Base-by-base conservation (phyloP, 345 rosid genomes). In the Atalantia buxifolia region DNA sequence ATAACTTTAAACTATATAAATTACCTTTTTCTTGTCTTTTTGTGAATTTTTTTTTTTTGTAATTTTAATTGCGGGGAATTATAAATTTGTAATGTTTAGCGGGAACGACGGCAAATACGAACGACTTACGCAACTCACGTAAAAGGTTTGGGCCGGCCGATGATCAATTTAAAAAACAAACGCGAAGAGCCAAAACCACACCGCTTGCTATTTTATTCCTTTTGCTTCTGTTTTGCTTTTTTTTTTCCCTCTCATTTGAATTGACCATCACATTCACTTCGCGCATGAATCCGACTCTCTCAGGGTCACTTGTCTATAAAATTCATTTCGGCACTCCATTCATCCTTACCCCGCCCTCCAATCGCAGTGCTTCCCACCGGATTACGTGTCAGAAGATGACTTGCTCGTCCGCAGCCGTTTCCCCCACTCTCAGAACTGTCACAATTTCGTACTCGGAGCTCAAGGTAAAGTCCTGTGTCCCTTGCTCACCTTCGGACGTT, bases 401-500 rank as follows among this genome's bases (percentile, higher is more conserved):
- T 65, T 81, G 73, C 77, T 80, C 85, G 42, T 66, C 89, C 21
- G 75, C 81, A 63, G 66, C 85, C 71, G 67, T 73, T 80, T 76
- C 81, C 22, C 92, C 90, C n/a, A 86, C 91, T 16, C 85, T 88
- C 79, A 83, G 87, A 45, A 90, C 94, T 0, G 92, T 93, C 83
- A 88, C 92, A 76, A 66, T 95, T 84, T 80, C 98, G 7, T 93
- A 84, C 90, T 85, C 89, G 45, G 89, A 90, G 30, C 92, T 95
- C 86, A 83, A 90, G 94, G 98, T 90, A 25, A 36, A 36, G 48
- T 61, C 50, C 50, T 45, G 50, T 13, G 50, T 45, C 31, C 60
- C 48, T 48, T 22, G 22, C 71, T 28, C 53, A 4, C 42, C 13
- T 31, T 59, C 78, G 45, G 71, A 79, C 78, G 65, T n/a, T 57